These are phyloP conservation scores for Orbilia javanica DNA, from an alignment of 2,329 filamentous ascomycete species.

Conservation along the genomic window DNA sequence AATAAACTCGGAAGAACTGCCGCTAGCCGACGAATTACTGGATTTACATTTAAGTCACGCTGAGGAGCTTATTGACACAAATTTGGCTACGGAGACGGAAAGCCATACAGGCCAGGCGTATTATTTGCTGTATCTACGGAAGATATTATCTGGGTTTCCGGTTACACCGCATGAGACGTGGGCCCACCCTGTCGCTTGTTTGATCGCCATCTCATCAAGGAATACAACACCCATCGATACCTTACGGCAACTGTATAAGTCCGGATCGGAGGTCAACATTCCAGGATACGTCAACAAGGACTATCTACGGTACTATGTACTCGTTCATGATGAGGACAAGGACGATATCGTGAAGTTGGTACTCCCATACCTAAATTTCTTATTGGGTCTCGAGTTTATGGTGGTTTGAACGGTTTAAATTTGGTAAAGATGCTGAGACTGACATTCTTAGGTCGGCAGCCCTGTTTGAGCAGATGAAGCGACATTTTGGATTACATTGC, in stretches of 20 bases:
- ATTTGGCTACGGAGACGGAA: conserved; percentile 58
- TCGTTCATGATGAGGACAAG: conserved; percentile 95
- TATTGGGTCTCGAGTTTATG: background rate
- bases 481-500: conserved; percentile 95
- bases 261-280: conserved; percentile 78
- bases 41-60: conserved; percentile 82
- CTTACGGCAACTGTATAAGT: conserved; percentile 81
- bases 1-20: conserved; percentile 70
- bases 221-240: conserved; percentile 87
- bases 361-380: conserved; percentile 13
- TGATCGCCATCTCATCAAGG: conserved; percentile 93
- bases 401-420: background rate
- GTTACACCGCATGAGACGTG: conserved; percentile 91
- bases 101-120: conserved; percentile 70
- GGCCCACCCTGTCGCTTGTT: conserved; percentile 90
- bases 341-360: conserved; percentile 83
- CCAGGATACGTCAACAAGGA: conserved; percentile 91
- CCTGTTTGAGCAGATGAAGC: conserved; percentile 98
- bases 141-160: conserved; percentile 82
- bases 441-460: conserved; percentile 73
- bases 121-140: conserved; percentile 85
- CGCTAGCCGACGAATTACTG: conserved; percentile 82
- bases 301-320: conserved; percentile 93
- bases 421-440: conserved; percentile 39
- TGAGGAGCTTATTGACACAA: conserved; percentile 70